Evolutionary conservation across 345 rosid species (phyloP), one percentile per base, ranked within the genome.

Genomic region (Lepidium sativum): DNA sequence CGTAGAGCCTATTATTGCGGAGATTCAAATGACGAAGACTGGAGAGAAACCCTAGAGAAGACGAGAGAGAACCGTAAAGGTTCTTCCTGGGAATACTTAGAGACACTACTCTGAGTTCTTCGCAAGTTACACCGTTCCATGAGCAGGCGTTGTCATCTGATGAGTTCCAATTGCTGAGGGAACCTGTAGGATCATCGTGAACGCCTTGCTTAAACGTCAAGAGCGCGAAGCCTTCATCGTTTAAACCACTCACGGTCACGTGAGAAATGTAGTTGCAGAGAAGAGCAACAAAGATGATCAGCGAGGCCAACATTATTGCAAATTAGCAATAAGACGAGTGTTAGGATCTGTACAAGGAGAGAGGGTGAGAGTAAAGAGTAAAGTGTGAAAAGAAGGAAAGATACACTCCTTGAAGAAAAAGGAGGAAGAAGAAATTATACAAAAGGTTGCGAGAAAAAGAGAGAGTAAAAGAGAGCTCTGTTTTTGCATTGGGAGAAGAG

Each of bases 71-170:
- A 71, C 95, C 96, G 72, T 51, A 73, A 37, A 94, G 95, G 35
- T 73, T 88, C 83, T 83, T 88, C 77, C 75, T 90, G 2, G 99
- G 97, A 70, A 94, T 82, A 75, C 92, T 86, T 54, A 94, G 43
- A 70, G 96, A 86, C 11, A 91, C 80, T 32, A 94, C 99, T 29
- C 56, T 88, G 54, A 56, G 79, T 21, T 91, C 89, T 63, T 84
- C 84, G 83, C 99, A 94, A 45, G 95, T 86, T 45, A 94, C 72
- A 54, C 96, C 97, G 79, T 91, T 90, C 99, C 97, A 94, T 0
- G 86, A 82, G 66, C 97, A 94, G 41, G 95, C 84, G 71, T 73
- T 76, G 1, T 73, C 79, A 74, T 85, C 81, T 1, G 91, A 91
- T 42, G 85, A 74, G 85, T 88, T 88, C 99, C 97, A 91, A 75